Evolutionary conservation across 139 green algal genomes (phyloP), one percentile per base, ranked within the genome.

Genomic region (Pseudopediastrum boryanum): DNA sequence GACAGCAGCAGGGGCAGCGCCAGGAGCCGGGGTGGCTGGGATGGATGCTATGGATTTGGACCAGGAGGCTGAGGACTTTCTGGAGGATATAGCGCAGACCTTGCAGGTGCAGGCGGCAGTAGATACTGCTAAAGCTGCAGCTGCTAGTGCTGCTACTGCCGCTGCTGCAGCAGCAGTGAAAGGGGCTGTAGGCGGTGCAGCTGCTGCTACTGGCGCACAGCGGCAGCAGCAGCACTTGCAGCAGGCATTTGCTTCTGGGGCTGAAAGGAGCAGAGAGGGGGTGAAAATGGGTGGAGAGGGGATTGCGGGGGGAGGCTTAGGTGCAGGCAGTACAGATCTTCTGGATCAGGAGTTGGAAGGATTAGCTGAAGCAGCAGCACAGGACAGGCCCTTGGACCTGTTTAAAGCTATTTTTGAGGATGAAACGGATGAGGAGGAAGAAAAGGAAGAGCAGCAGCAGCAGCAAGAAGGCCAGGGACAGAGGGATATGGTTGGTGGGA

Each of bases 361-460:
- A 36, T 44, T 75, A 19, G 16, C 63, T 3, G 43, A 52, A n/a
- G n/a, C 50, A 10, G 48, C 70, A 6, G 51, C 61, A 0, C 27
- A 87, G 25, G 84, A 94, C 9, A 85, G 77, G 63, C 93, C 91
- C 0, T 44, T 96, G 8, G 93, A 96, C 77, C 84, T 97, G 0
- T 96, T 97, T 84, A 92, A 94, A 33, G 89, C 91, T 21, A 96
- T 97, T 61, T 97, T 97, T 78, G 92, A 97, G 66, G 89, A 85
- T 12, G 83, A 79, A 0, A 77, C 82, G 9, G 81, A 87, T 9
- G 77, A 85, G 1, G 89, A 95, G 16, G 86, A 87, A 56, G 83
- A 90, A 29, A 68, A 81, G 35, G 86, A 91, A 13, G 69, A 84
- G 3, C 43, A 89, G 61, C 7, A 79, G 33, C 31, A 64, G 74